Evolutionary conservation across 768 basidiomycete species (phyloP).

Genomic region (Cyclocybe cylindracea): DNA sequence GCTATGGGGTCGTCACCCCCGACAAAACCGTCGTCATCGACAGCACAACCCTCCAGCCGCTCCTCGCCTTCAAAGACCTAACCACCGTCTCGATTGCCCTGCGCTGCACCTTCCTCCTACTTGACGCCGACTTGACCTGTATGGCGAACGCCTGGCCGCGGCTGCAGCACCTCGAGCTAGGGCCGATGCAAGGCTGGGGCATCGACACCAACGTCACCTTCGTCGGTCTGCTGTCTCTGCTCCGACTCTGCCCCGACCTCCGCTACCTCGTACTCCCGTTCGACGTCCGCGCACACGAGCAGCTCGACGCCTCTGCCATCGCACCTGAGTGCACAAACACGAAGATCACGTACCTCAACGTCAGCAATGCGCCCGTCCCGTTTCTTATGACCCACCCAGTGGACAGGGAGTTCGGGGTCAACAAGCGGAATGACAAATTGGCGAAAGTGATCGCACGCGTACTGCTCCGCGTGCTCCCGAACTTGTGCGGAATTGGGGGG

Average conservation of each 20-base stretch:
- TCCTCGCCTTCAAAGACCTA: conserved; percentile 9
- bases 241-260: conserved; percentile 6
- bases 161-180: conserved; percentile 9
- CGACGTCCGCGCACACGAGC: conserved; percentile 1
- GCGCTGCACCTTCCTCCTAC: conserved; percentile 3
- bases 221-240: conserved; percentile 5
- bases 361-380: conserved; percentile 7
- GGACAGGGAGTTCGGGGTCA: too few relatives aligned
- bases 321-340: not conserved
- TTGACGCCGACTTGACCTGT: conserved; percentile 6
- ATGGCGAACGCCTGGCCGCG: conserved; percentile 16
- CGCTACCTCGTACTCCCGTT: conserved; percentile 5
- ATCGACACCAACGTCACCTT: conserved; percentile 1
- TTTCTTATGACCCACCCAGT: not conserved
- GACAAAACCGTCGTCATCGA: not conserved
- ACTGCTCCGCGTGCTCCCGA: conserved; percentile 1
- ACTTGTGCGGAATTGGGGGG: conserved; percentile 5
- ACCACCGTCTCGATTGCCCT: conserved; percentile 8
- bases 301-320: conserved; percentile 1
- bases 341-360: conserved; percentile 9
- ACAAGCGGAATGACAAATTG: not conserved
- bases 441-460: conserved; percentile 2
- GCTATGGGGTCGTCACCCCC: not conserved
- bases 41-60: not conserved
- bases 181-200: conserved; percentile 7